Evolutionary conservation across 148 eudicot species (phyloP), one percentile per base, ranked within the genome.

Genomic region (Chenopodium berlandieri): DNA sequence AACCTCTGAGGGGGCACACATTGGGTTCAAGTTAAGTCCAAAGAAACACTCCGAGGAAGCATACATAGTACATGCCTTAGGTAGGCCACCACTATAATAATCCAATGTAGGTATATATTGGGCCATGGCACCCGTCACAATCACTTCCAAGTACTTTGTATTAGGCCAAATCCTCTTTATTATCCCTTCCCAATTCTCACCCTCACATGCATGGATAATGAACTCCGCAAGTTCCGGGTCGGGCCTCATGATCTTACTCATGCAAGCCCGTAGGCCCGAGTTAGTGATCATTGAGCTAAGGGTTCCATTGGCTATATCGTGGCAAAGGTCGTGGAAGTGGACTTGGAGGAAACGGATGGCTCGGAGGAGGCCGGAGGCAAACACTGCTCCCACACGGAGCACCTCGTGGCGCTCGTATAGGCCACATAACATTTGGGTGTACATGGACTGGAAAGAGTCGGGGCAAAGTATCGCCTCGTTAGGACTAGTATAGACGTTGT

Each of bases 361-460:
- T 10, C 94, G 85, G 64, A 94, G 91, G 11, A 94, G 90, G 78
- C 97, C 97, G 0, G 98, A 94, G 65, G 98, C 98, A 69, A 94
- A 94, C 16, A 92, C 91, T 0, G 96, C 96, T 3, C 98, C 98
- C 6, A 92, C 84, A 0, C 94, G 90, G 34, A 89, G 87, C 73
- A 94, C 98, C 7, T 85, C 46, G 12, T 81, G 82, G 30, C 91
- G 91, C 80, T 88, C 80, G 65, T 90, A 71, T 70, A 94, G 92
- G 13, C 96, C 98, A n/a, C 94, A 91, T 1, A 94, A 87, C 98
- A 94, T 92, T 74, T 92, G 98, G 6, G 92, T 80, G 86, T 94
- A 92, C 98, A 94, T 94, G 89, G 96, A 92, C 32, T 94, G 98
- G 85, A 82, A 92, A 7, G 94, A 88, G 79, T 94, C 98, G 1